Evolutionary conservation across 306 rosid genomes (phyloP), one percentile per base, ranked within the genome.

Genomic region (Cicer judaicum): DNA sequence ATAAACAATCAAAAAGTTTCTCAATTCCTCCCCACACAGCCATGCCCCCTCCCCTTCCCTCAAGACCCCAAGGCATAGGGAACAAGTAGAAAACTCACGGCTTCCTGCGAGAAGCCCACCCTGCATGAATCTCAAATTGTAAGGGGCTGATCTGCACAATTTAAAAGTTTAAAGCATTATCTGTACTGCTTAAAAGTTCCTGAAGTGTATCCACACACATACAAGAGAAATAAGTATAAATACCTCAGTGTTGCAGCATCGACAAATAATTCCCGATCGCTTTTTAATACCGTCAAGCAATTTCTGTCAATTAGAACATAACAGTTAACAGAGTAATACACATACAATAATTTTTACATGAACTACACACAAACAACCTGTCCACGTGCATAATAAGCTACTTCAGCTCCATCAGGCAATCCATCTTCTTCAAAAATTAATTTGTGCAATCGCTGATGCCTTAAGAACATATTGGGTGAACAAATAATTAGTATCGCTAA

Each of bases 121-220:
- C 99, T 65, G 99, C 99, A 81, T 94, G 99, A 79, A 89, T 90
- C 83, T 94, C 99, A 78, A 94, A 92, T 81, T 88, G 95, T 19
- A 97, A 92, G 70, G 99, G 96, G 79, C 99, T 94, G 78, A 94
- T 89, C 99, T 94, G 96, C 85, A 85, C 15, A 86, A 69, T 71
- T 53, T 61, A n/a, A 77, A 83, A 79, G 56, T 68, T 76, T 54
- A 76, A 79, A 56, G 54, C 13, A 68, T 46, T 52, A 80, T 66
- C 47, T 76, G 61, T 52, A 50, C 66, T 66, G 55, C 69, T 64
- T 10, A 43, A 0, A 64, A 36, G 77, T 10, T 49, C 73, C 74
- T 39, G 38, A 49, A 73, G 54, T 61, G 70, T 36, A 19, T 18
- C 65, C 9, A 21, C 12, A 80, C 60, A 64, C 67, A 54, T 50